Conservation (phyloP, 441 rosid species). For the Syzygium syzygioides region DNA sequence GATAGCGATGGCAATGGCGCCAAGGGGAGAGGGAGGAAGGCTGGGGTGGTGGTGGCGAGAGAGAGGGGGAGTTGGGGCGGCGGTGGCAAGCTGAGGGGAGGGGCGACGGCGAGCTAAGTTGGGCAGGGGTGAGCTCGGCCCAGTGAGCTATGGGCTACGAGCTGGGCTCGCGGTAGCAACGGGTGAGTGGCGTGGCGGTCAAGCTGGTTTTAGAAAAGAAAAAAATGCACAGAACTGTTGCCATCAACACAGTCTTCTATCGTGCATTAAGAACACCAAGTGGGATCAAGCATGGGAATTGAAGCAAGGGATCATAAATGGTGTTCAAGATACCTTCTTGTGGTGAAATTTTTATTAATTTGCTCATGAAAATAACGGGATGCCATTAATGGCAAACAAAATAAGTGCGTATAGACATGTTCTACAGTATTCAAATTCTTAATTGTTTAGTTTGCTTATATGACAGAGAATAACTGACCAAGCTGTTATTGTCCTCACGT, state of each 20-base stretch:
- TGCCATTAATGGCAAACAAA: not conserved
- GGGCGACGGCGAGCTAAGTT: too few species aligned
- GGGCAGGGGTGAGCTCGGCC: too few species aligned
- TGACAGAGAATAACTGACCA: constrained; percentile 91
- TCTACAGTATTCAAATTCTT: not conserved
- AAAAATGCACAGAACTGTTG: not conserved
- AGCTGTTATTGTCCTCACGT: constrained; percentile 81
- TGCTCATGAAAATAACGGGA: not conserved
- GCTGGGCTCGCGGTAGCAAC: too few species aligned
- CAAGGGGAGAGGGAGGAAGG: too few species aligned
- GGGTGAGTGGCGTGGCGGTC: too few species aligned
- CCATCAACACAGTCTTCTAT: not conserved
- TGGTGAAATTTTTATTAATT: constrained; percentile 29
- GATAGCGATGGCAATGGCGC: too few species aligned
- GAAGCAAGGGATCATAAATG: constrained; percentile 90
- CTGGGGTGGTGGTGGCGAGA: too few species aligned
- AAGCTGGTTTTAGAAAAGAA: not conserved
- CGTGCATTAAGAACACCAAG: constrained; percentile 90
- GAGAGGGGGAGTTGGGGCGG: too few species aligned
- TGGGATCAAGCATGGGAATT: constrained; percentile 90
- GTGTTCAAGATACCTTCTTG: constrained; percentile 92
- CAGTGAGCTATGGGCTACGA: too few species aligned
- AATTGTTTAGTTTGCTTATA: constrained; percentile 3
- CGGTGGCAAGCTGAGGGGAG: too few species aligned
- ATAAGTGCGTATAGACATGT: not conserved